Evolutionary conservation across 2,329 filamentous ascomycete species (phyloP).

Genomic region (Torrubiella hemipterigena): DNA sequence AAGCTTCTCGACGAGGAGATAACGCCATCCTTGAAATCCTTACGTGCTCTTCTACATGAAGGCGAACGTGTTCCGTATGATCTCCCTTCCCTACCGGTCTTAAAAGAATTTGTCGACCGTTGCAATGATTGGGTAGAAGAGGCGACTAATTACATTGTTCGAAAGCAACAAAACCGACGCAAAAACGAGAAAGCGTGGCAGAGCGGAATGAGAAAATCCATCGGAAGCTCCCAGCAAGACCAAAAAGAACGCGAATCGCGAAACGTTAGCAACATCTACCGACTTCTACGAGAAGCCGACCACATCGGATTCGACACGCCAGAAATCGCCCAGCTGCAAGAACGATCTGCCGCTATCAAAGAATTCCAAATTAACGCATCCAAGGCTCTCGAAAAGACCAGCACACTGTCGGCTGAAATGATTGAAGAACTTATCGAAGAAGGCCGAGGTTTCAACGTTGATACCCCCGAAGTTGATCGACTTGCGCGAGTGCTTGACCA

Average conservation of each 20-base stretch:
- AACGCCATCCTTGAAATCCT: constrained; percentile 71
- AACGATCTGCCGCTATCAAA: constrained; percentile 74
- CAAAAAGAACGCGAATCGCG: constrained; percentile 76
- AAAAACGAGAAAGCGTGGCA: constrained; percentile 88
- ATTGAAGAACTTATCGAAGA: constrained; percentile 87
- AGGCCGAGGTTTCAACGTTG: constrained; percentile 80
- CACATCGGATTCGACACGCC: constrained; percentile 86
- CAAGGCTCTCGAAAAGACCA: constrained; percentile 54
- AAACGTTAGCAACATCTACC: constrained; percentile 78
- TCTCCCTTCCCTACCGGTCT: constrained; percentile 66
- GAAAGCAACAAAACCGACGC: constrained; percentile 93
- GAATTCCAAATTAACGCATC: constrained; percentile 71
- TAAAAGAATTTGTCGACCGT: constrained; percentile 84
- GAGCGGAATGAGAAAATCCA: constrained; percentile 58
- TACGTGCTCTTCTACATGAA: constrained; percentile 77
- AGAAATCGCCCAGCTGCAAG: constrained; percentile 75
- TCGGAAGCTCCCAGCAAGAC: constrained; percentile 44
- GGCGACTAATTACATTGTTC: constrained; percentile 88
- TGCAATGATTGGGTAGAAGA: constrained; percentile 98
- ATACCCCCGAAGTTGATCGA: constrained; percentile 76
- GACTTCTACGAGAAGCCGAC: constrained; percentile 72
- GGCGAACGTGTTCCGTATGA: constrained; percentile 94
- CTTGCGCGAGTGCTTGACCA: constrained; percentile 73
- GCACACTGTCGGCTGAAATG: constrained; percentile 52
- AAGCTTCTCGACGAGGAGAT: constrained; percentile 73